Evolutionary conservation across 73 alveolate species (phyloP), one percentile per base, ranked within the genome.

Genomic region (Paramecium pentaurelia): DNA sequence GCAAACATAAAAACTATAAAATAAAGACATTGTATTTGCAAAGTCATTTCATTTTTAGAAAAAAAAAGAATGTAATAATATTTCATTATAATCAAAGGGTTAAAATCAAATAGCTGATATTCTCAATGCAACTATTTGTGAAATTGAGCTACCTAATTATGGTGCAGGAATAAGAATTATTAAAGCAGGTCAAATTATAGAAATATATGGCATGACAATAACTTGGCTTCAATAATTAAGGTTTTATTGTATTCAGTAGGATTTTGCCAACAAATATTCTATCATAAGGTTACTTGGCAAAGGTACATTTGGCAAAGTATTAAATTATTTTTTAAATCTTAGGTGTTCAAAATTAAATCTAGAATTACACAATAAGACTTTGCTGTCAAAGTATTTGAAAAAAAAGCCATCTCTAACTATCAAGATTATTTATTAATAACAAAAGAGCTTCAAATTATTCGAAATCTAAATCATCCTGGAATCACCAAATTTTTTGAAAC

Each of bases 291-390:
- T 87, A 7, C 49, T 87, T 36, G 93, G 93, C 2, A 87, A 87
- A 70, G 93, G 93, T 9, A 87, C 71, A 42, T 87, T 87, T 68
- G 93, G 87, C 2, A 73, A 77, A 42, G 93, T 87, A 75, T 75
- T n/a, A 54, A 54, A 30, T 36, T 22, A 36, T 38, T n/a, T 38
- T 30, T 12, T 75, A 16, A n/a, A 42, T 36, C 60, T 75, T 38
- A 75, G 88, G 88, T 75, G 37, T 75, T 32, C 27, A 75, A 75
- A 8, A 42, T 75, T 11, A 75, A 42, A 42, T 38, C 37, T 36
- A 75, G 60, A 42, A 38, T 10, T 30, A 42, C 58, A 36, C 34
- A 75, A 30, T n/a, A 75, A 75, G 88, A 75, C 58, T 75, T 38
- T 75, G 88, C 88, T 75, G 88, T 75, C 12, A 75, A 75, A 75